A percentile compares a stretch with the other conserved stretches of the same genome.
Conservation (phyloP, 2,329 filamentous ascomycete genomes). For the Sclerotinia spermophila region DNA sequence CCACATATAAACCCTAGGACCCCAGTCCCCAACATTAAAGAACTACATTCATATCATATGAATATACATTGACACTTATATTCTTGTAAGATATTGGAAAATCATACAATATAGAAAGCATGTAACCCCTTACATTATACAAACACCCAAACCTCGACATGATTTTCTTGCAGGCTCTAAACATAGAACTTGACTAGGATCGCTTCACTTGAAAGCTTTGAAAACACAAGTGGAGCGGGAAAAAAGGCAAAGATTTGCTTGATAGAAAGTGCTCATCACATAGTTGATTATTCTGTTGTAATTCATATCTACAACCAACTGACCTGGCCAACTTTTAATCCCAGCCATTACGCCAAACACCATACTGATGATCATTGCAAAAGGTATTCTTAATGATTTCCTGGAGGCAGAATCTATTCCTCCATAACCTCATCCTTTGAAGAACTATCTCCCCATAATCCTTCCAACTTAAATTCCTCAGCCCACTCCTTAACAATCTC, state of each 20-base stretch:
- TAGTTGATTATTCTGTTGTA: constrained; percentile 8
- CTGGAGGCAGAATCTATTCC: constrained; percentile 23
- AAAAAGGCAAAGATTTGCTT: not conserved
- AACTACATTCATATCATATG: no score
- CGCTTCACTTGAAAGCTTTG: not conserved
- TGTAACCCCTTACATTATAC: no score
- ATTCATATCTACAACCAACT: constrained; percentile 2
- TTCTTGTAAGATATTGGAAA: no score
- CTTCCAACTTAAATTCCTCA: constrained; percentile 91
- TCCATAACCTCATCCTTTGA: constrained; percentile 32
- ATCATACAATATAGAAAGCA: no score
- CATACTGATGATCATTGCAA: constrained; percentile 1
- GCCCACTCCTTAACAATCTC: constrained; percentile 91
- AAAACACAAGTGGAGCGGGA: not conserved
- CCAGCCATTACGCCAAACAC: constrained; percentile 12
- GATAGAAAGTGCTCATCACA: not conserved
- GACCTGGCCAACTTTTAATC: constrained; percentile 9
- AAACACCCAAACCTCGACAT: no score
- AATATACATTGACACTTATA: no score
- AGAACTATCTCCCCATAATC: constrained; percentile 71
- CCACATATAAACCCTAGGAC: no score
- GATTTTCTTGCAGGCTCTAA: no score
- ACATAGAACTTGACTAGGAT: no score
- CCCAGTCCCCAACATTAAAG: no score
- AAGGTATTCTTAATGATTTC: not conserved